phyloP scores from a whole-genome alignment of 495 filamentous ascomycete genomes.

The Beverwykella pulmonaria region DNA sequence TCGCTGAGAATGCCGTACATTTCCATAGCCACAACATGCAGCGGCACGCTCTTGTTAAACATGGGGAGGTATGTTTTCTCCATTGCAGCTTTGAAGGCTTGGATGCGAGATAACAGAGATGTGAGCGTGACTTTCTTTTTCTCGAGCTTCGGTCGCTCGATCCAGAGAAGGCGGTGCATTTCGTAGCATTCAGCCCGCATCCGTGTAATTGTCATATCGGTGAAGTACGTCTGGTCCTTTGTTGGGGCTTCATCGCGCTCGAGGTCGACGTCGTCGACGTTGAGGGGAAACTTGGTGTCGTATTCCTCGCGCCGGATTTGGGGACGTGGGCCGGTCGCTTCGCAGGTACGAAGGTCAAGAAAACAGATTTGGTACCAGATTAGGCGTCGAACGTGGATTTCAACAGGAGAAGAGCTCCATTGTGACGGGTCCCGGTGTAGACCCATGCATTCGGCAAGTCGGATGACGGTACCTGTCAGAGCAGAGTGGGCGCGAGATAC shows the following conservation, averaged over 20 bases:
- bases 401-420: constrained; percentile 65
- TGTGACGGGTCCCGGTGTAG: constrained; percentile 67
- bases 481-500: constrained; percentile 72
- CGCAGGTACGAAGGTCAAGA: constrained; percentile 74
- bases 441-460: constrained; percentile 76
- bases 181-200: constrained; percentile 75
- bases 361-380: constrained; percentile 77
- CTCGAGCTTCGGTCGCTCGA: constrained; percentile 64
- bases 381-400: constrained; percentile 72
- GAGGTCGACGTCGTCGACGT: constrained; percentile 66
- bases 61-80: constrained; percentile 61
- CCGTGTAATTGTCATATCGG: constrained; percentile 64
- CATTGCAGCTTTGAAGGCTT: constrained; percentile 62
- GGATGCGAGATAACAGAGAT: constrained; percentile 61
- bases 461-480: constrained; percentile 67
- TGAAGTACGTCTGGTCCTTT: constrained; percentile 59
- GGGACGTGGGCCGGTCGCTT: constrained; percentile 71
- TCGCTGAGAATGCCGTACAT: constrained; percentile 65
- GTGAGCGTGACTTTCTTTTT: constrained; percentile 60
- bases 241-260: constrained; percentile 43
- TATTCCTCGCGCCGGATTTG: constrained; percentile 71
- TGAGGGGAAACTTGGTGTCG: constrained; percentile 67
- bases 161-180: constrained; percentile 68
- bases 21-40: constrained; percentile 61
- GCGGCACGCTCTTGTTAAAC: constrained; percentile 58